Conservation (phyloP, 352 stramenopile genomes). For the Phytopythium oedochilum region DNA sequence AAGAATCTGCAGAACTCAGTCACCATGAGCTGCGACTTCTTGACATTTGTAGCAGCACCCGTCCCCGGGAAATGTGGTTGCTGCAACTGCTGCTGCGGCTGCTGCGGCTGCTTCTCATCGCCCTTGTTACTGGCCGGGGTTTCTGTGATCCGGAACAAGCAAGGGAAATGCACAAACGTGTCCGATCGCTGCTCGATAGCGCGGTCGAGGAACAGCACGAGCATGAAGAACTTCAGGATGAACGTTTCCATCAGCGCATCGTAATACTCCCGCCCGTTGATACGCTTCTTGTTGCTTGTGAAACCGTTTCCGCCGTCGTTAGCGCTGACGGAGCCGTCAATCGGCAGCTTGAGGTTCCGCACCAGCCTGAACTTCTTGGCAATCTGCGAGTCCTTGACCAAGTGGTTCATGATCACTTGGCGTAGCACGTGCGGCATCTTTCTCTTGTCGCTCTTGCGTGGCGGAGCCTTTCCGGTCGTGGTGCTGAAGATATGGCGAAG, state of each 20-base stretch:
- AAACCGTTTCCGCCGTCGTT: constrained; percentile 39
- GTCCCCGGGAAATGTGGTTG: constrained; percentile 4
- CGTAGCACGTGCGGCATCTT: constrained; percentile 57
- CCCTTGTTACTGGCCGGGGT: neutral
- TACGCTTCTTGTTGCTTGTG: constrained; percentile 59
- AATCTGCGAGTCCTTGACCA: constrained; percentile 59
- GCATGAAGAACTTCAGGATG: constrained; percentile 89
- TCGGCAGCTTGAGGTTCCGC: constrained; percentile 60
- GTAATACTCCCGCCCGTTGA: constrained; percentile 75
- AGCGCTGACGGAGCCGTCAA: constrained; percentile 44
- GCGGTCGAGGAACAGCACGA: constrained; percentile 92
- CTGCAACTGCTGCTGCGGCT: constrained; percentile 10
- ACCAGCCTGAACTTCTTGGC: constrained; percentile 61
- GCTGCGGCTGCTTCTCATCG: neutral
- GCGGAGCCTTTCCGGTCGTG: constrained; percentile 9
- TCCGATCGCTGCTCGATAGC: constrained; percentile 72
- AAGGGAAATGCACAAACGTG: constrained; percentile 79
- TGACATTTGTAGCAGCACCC: constrained; percentile 52
- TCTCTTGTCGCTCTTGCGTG: constrained; percentile 15
- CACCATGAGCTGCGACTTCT: constrained; percentile 91
- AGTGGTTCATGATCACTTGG: constrained; percentile 59
- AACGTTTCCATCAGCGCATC: constrained; percentile 85
- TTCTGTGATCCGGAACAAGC: constrained; percentile 79
- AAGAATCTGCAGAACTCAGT: constrained; percentile 91
- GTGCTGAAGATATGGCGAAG: constrained; percentile 46